Evolutionary conservation across 768 basidiomycete genomes (phyloP), one percentile per base, ranked within the genome.

Genomic region (Boletus rubropictus): DNA sequence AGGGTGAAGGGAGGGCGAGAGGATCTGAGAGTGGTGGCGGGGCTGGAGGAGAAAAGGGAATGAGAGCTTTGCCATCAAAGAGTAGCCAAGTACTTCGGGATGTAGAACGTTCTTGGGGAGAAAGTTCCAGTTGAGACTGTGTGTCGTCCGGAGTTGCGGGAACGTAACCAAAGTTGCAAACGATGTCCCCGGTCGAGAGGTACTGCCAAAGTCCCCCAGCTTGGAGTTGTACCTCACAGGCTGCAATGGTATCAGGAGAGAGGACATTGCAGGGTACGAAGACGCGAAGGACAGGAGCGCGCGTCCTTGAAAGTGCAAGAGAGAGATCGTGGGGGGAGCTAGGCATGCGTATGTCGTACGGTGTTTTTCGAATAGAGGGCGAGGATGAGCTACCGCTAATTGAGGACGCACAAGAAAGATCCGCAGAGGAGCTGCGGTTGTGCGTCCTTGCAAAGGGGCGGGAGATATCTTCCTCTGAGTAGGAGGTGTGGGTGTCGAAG

Each of bases 131-230:
- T 31, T 52, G 48, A n/a, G 49, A 54, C 35, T 60, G 55, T 17
- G 59, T 66, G 15, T 63, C 58, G 5, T 65, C 48, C 10, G 65
- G 52, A 0, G 59, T 58, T 0, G 75, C 68, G 1, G 84, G 85
- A 14, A 91, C 72, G 56, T 81, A 89, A 6, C 89, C 89, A 38
- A 91, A 73, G 63, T 91, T 91, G 59, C 83, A 88, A 18, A 91
- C 74, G 31, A 89, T 65, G 55, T 91, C 89, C 1, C 89, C 89
- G 0, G 74, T 75, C 1, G 83, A 86, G n/a, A 91, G 72, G 57
- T 87, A 77, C 6, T 73, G 66, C 86, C 87, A 89, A 5, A 91
- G 73, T 0, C 79, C 84, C 1, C 78, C 73, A 1, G 74, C 71
- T n/a, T 78, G 67, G 5, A 91, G 73, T 59, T 89, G 85, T 27